Evolutionary conservation across 1,284 basidiomycete species (phyloP), one percentile per base, ranked within the genome.

Genomic region (Cutaneotrichosporon cavernicola): DNA sequence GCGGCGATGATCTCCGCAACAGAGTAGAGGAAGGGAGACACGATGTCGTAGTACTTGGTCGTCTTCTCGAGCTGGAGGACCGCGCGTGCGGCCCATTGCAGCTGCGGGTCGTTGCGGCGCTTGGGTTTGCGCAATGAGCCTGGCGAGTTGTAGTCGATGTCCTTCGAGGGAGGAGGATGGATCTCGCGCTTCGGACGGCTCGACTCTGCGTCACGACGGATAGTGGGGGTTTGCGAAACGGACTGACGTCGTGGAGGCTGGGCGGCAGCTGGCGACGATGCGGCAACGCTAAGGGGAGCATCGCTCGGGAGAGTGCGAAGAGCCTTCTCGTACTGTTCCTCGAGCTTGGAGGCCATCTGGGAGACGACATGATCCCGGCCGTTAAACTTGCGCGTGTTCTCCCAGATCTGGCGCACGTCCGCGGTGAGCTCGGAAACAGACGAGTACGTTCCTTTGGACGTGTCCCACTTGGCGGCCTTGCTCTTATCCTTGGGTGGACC

Each of bases 151-250:
- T 94, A 97, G 0, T 90, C 87, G 22, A 97, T 81, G 72, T 98
- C 96, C 79, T 93, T 94, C 0, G 93, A 89, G 16, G 93, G 89
- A 21, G 95, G 95, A 13, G 95, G 92, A 73, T 97, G 94, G 47
- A 97, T 95, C 79, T 98, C 96, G 60, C 96, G 90, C 82, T 97
- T 97, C 0, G 96, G 96, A 22, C 96, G 87, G n/a, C 86, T 85
- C 32, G 81, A 82, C 66, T 86, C 82, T 52, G 83, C 84, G 13
- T 79, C 80, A 8, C 80, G 76, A 30, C 80, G 77, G 40, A 78
- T 76, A 32, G 70, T 71, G 7, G 80, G 80, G 9, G 75, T 70
- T 61, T 79, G 78, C 2, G 77, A 77, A 50, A 79, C 66, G 30
- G 76, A 78, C 10, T 69, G 69, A 32, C 77, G 72, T 30, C 75